phyloP scores from a whole-genome alignment of 768 basidiomycete species.

The Lentinula lateritia region DNA sequence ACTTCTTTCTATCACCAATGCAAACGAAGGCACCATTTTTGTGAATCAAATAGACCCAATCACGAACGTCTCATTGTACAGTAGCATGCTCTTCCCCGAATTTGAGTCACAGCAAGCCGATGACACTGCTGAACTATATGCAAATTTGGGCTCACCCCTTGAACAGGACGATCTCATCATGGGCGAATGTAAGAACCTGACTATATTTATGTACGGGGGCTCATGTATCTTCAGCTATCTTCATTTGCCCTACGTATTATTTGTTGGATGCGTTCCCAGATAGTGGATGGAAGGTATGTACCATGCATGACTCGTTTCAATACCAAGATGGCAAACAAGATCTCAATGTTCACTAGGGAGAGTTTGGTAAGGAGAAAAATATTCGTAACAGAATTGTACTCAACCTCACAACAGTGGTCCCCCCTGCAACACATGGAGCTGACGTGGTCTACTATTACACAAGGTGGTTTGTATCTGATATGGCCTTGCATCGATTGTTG shows the following conservation, averaged over 20 bases:
- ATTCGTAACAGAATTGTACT: background rate
- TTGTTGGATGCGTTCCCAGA: slow-evolving; percentile 23
- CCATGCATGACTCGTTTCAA: background rate
- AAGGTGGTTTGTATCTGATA: slow-evolving; percentile 1
- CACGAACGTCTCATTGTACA: slow-evolving; percentile 16
- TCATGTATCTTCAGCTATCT: slow-evolving; percentile 19
- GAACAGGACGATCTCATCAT: slow-evolving; percentile 17
- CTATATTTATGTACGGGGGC: background rate
- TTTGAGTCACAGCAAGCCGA: slow-evolving; percentile 9
- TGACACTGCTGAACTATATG: slow-evolving; percentile 13
- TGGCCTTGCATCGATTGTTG: background rate
- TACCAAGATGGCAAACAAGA: background rate
- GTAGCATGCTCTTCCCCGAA: slow-evolving; percentile 18
- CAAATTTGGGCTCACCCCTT: slow-evolving; percentile 10
- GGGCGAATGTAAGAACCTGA: slow-evolving; percentile 19
- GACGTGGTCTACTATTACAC: slow-evolving; percentile 14
- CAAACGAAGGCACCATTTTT: slow-evolving; percentile 26
- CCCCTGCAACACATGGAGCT: slow-evolving; percentile 15
- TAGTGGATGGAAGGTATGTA: slow-evolving; percentile 25
- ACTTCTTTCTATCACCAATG: slow-evolving; percentile 20
- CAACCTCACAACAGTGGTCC: slow-evolving; percentile 6
- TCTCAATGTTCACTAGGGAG: slow-evolving; percentile 10
- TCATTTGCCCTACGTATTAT: slow-evolving; percentile 29
- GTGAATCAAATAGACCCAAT: slow-evolving; percentile 14
- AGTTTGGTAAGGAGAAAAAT: slow-evolving; percentile 14